Base-by-base conservation (phyloP, 2,329 filamentous ascomycete genomes). In the Fusarium albosuccineum region DNA sequence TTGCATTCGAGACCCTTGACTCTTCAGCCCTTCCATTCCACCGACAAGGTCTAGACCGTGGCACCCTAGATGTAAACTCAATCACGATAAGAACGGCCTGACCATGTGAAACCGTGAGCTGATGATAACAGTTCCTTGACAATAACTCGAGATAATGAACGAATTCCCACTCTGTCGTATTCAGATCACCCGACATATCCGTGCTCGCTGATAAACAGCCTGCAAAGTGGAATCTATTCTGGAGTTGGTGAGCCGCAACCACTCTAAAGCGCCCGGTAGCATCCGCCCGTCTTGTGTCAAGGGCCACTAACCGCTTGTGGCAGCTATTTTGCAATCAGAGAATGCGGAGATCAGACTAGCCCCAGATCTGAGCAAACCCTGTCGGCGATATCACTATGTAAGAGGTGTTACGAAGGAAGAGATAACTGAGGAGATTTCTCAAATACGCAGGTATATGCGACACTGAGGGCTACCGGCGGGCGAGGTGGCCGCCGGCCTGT, bases 301-400 rank as follows among this genome's bases (percentile, higher is more conserved):
- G 6, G 4, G 3, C 40, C 64, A 37, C 66, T 69, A 69, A 53
- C 51, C 63, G 44, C 30, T 60, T 64, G 36, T n/a, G 59, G 66
- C 39, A 27, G 49, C 64, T 70, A 60, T 29, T 64, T 69, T 61
- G 55, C 66, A 68, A 10, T 50, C 30, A 10, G 16, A 54, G 34
- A 42, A 60, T 66, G 42, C 22, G 51, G 66, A 45, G 62, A 48
- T 41, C 29, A 33, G 30, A 27, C 59, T 64, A 55, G 56, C 27
- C 29, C 22, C 33, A n/a, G 52, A 55, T 46, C 22, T 68, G 10
- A 55, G 37, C n/a, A 36, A 42, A 26, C 48, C 40, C 41, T 53
- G 56, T 58, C 48, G 9, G 13, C 41, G 57, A 68, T 68, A 68
- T 62, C 65, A 58, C 36, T 30, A 27, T 54, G 51, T 54, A 54